Evolutionary conservation across 139 green algal genomes (phyloP), one percentile per base, ranked within the genome.

Genomic region (Chlorella ohadii): DNA sequence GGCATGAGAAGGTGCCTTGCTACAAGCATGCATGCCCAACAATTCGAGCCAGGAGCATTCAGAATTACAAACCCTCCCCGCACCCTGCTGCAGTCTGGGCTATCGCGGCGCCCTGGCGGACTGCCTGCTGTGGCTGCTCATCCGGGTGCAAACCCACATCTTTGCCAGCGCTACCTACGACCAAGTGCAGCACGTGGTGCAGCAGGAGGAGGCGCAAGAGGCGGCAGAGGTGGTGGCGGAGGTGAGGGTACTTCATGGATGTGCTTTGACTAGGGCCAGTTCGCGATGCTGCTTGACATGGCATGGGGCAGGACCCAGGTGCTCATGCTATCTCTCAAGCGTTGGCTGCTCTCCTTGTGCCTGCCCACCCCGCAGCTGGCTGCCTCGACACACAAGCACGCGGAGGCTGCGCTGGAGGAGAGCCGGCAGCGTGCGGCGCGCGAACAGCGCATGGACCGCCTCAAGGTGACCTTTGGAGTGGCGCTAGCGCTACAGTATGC

Each of bases 91-190:
- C 33, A 16, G 67, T 23, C 87, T 72, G 36, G 70, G 67, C 5
- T 79, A 84, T 59, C 27, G 86, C 47, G 76, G 90, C 82, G 39
- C 68, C 65, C 34, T 88, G 3, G 90, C 92, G 0, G 93, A 96
- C 67, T 41, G 95, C 23, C 25, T 94, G 44, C 87, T 96, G 28
- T 96, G 91, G 90, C 55, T 88, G 67, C 82, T 96, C 39, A 87
- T 94, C 74, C 78, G 91, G 25, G 39, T 94, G 70, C 88, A 96
- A 86, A 89, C 84, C 5, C 66, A 86, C 31, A 57, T 92, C 31
- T 92, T 90, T 77, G 82, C 61, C 19, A 85, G 75, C 34, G 27
- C 34, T 22, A 79, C 70, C 31, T 92, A 87, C 59, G 34, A 67
- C 55, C 77, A 86, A 19, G 81, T 86, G 51, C 75, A 66, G 38